These are phyloP conservation scores for Sarcocystis neurona DNA, from an alignment of 169 alveolate species.

Conservation along the genomic window DNA sequence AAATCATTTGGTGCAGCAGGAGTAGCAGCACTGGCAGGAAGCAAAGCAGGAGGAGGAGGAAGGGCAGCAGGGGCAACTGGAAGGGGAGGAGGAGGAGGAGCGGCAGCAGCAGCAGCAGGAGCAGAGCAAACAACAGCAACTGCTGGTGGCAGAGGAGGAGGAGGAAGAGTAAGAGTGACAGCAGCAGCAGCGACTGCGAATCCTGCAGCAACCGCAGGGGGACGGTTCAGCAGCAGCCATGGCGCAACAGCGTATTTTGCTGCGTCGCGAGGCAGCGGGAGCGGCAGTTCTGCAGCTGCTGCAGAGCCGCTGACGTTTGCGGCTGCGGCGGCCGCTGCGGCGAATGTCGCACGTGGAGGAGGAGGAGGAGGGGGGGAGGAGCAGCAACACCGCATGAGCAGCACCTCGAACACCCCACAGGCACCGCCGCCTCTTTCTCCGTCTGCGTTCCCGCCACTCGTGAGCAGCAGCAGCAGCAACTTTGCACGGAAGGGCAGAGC, in stretches of 20 bases:
- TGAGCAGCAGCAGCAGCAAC: too few species aligned
- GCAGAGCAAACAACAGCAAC: not conserved
- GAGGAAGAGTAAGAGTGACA: not conserved
- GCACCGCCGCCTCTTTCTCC: not conserved
- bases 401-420: too few species aligned
- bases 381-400: too few species aligned
- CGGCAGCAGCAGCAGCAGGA: not conserved
- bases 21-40: not conserved
- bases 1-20: too few species aligned
- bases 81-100: not conserved
- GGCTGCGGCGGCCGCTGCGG: too few species aligned
- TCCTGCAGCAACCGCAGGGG: not conserved
- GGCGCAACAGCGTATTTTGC: not conserved
- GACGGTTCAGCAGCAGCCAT: not conserved
- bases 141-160: too few species aligned
- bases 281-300: not conserved
- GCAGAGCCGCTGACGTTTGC: not conserved
- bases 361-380: too few species aligned
- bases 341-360: too few species aligned
- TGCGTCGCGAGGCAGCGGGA: not conserved
- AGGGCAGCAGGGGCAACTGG: not conserved
- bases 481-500: not conserved
- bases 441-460: constrained; percentile 9
- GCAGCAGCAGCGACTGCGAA: not conserved
- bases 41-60: not conserved